Conservation (phyloP, 495 filamentous ascomycete genomes). For the Achaetomiella virescens region DNA sequence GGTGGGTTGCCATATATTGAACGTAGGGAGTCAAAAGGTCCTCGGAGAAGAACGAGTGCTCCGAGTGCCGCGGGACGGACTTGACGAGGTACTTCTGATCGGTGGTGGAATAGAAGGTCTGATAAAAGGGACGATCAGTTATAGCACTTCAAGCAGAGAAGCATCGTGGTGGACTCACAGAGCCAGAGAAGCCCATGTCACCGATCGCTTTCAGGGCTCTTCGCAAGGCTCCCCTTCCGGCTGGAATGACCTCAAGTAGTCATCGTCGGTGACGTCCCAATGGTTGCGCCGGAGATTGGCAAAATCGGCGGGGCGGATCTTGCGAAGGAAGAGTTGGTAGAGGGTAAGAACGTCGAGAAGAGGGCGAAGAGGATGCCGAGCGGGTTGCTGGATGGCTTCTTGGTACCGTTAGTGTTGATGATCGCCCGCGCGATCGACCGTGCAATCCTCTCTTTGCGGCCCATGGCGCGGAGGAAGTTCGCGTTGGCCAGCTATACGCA, state of each 20-base stretch:
- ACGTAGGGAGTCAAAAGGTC: constrained; percentile 56
- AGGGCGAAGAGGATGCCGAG: constrained; percentile 24
- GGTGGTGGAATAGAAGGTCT: constrained; percentile 61
- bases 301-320: constrained; percentile 37
- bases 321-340: constrained; percentile 32
- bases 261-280: constrained; percentile 26
- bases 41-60: constrained; percentile 60
- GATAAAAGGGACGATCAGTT: not conserved
- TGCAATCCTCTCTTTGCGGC: constrained; percentile 26
- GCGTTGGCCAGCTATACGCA: no score
- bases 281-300: constrained; percentile 25
- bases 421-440: constrained; percentile 35
- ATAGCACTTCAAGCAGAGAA: not conserved
- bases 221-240: constrained; percentile 6
- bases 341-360: constrained; percentile 31
- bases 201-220: constrained; percentile 27
- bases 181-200: constrained; percentile 34
- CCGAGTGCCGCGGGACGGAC: constrained; percentile 58
- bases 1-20: constrained; percentile 52
- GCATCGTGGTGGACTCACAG: constrained; percentile 10
- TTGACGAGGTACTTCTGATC: constrained; percentile 60
- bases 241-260: constrained; percentile 24
- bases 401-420: constrained; percentile 18
- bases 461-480: constrained; percentile 12
- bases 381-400: constrained; percentile 8